Evolutionary conservation across 2,329 filamentous ascomycete species (phyloP), one percentile per base, ranked within the genome.

Genomic region (Penicillium fuscoglaucum): DNA sequence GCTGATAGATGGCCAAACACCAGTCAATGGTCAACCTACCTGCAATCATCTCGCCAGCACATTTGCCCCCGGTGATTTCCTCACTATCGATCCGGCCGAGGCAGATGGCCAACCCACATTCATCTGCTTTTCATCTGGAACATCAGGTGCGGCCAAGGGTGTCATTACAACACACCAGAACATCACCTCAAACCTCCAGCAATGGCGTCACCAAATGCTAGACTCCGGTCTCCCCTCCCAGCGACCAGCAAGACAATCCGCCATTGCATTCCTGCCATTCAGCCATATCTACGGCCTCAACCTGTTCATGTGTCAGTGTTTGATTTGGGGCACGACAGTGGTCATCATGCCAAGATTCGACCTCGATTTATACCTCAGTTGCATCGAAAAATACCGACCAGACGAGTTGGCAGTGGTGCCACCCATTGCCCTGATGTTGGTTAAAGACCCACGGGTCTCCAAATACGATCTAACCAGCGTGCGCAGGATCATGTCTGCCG

Each of bases 51-150:
- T 66, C 5, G 64, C 62, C 9, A 62, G 52, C 15, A 64, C 61
- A 10, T 66, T 55, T 33, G 33, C 56, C 4, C 52, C 51, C 17
- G 45, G 28, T 6, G 48, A 62, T 10, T 49, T 66, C n/a, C 44
- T 50, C 2, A 21, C 52, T 7, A 52, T 62, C 8, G 46, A 55
- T 12, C 29, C 63, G 4, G 24, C 56, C 10, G 58, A 64, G 10
- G 61, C 61, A 13, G 33, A 53, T 12, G 29, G 37, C n/a, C 64
- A 59, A 44, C 50, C 62, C 2, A 52, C 53, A 4, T 66, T 66
- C 26, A 59, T 66, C 41, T 66, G 64, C 58, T 66, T 66, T 31
- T 66, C 64, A 6, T 66, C 64, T 5, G 64, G 64, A 13, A 66
- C 64, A 6, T 65, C 64, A 9, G 64, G 64, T 4, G 63, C 64